A percentile compares a stretch with the other conserved stretches of the same genome.
phyloP scores from a whole-genome alignment of 306 rosid genomes.

The Trifolium dubium region DNA sequence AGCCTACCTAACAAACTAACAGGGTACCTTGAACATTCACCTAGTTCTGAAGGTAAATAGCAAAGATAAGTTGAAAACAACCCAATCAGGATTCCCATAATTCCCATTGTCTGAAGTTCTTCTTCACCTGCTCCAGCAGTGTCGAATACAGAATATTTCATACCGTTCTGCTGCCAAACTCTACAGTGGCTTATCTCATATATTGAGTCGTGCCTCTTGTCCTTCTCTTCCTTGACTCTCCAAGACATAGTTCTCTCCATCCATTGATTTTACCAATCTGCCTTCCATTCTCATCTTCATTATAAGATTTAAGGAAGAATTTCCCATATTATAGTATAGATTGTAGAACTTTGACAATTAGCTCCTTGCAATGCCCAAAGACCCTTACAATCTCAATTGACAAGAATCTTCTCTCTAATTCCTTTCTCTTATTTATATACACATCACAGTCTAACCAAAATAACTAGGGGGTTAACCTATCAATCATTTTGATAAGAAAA shows the following conservation, averaged over 20 bases:
- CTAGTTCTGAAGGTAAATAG: neutral
- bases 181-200: neutral
- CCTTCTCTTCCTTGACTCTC: neutral
- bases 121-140: neutral
- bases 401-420: neutral
- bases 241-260: neutral
- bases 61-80: neutral
- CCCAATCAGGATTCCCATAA: neutral
- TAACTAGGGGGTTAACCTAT: conserved; percentile 1
- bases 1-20: neutral
- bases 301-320: neutral
- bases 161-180: neutral
- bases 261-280: neutral
- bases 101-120: neutral
- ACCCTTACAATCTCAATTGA: neutral
- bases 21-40: neutral
- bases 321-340: neutral
- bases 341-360: neutral
- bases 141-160: neutral
- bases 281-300: neutral
- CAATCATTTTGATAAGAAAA: neutral
- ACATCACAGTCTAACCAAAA: conserved; percentile 9
- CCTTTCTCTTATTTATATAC: conserved; percentile 11
- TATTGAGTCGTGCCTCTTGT: neutral
- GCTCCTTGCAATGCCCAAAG: neutral